Evolutionary conservation across 768 basidiomycete species (phyloP).

Genomic region (Termitomyces sp.): DNA sequence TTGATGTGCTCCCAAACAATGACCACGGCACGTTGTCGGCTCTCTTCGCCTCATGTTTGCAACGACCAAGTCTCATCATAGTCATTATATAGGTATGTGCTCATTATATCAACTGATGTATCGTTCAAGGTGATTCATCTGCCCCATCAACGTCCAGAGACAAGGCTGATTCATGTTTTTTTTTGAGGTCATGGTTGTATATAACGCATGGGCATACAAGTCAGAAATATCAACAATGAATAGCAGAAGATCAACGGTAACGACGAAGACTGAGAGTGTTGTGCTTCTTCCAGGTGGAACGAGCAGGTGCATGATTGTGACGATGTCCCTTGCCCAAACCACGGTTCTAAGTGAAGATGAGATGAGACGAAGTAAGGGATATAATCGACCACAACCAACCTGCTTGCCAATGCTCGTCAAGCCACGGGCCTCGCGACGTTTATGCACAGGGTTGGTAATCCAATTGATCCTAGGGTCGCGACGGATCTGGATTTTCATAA

Average conservation of each 20-base stretch:
- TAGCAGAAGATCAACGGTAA: slow-evolving; percentile 60
- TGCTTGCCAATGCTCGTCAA: slow-evolving; percentile 96
- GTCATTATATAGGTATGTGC: too few relatives aligned
- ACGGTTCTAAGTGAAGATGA: slow-evolving; percentile 62
- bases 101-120: too few relatives aligned
- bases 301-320: slow-evolving; percentile 88
- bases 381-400: slow-evolving; percentile 36
- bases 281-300: slow-evolving; percentile 96
- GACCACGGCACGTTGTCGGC: slow-evolving; percentile 4
- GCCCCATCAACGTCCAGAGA: neutral
- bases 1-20: neutral
- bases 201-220: slow-evolving; percentile 18
- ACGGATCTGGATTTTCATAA: slow-evolving; percentile 56
- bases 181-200: slow-evolving; percentile 10
- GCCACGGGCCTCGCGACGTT: slow-evolving; percentile 95
- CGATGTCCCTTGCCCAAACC: slow-evolving; percentile 94
- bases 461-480: slow-evolving; percentile 98
- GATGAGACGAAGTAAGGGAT: neutral
- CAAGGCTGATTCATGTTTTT: neutral
- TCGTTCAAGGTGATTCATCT: neutral
- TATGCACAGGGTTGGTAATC: slow-evolving; percentile 98
- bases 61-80: too few relatives aligned
- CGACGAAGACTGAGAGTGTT: slow-evolving; percentile 93
- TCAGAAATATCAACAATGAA: slow-evolving; percentile 17
- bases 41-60: slow-evolving; percentile 9